Evolutionary conservation across 1,139 yeast genomes (phyloP), one percentile per base, ranked within the genome.

Genomic region (Suhomyces maxii): DNA sequence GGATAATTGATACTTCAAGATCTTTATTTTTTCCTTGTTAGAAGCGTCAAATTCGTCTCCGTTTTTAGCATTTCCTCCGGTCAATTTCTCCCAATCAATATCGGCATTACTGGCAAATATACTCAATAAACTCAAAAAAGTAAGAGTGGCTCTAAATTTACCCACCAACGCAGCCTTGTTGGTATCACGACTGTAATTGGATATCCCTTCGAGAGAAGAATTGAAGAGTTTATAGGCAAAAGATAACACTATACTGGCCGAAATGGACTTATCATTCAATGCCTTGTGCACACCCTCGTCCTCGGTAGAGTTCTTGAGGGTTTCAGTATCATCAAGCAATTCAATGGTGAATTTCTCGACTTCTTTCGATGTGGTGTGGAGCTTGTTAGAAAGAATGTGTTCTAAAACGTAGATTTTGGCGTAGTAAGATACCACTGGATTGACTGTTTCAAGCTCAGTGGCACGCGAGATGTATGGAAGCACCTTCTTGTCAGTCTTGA

Each of bases 371-470:
- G 65, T 58, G 23, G 73, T 64, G 58, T 89, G 95, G 26, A 83
- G 69, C 52, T 81, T 79, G 43, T 77, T 65, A 40, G 73, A 74
- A 28, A 89, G 67, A 8, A 89, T 83, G 55, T 79, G 72, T 58
- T 88, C 89, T 9, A 85, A 82, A 0, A 88, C 87, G 55, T 84
- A 82, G 35, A 79, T 60, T 58, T 76, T 74, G 61, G 86, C 82
- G 59, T 77, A 81, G 60, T 82, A 83, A 23, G 84, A 69, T 30
- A 83, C 73, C 11, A 80, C 64, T 0, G 86, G 84, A 49, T 82
- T 80, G 18, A 71, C 73, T 1, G 57, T 47, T n/a, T 63, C 68
- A 35, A 83, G 55, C 54, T 83, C 88, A 10, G 60, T 59, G n/a
- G 86, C 69, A 12, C 86, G 68, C 3, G 69, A 64, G 23, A 81